Evolutionary conservation across 257 asterid genomes (phyloP).

Genomic region (Thymus quinquecostatus): DNA sequence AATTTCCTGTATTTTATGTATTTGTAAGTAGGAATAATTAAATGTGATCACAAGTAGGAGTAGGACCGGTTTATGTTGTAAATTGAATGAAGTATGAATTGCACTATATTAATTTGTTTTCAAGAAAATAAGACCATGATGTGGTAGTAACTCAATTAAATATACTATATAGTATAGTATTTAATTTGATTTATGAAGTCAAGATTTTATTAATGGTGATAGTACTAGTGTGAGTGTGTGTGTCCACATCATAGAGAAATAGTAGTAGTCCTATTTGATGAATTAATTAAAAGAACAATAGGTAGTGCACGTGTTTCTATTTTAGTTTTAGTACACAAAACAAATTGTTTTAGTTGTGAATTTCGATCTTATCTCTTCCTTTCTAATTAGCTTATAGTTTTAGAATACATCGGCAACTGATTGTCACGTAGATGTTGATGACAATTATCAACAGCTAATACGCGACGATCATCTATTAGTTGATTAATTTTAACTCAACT

Average conservation of each 20-base stretch:
- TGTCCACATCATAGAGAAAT: background rate
- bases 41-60: background rate
- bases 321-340: background rate
- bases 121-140: background rate
- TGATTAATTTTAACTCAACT: no score
- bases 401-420: no score
- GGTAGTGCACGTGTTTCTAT: background rate
- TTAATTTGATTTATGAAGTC: background rate
- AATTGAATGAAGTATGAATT: background rate
- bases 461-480: no score
- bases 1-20: background rate
- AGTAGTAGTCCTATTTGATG: no score
- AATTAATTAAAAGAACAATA: background rate
- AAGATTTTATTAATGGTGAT: background rate
- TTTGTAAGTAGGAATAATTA: background rate
- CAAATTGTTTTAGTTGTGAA: no score
- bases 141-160: background rate
- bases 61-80: background rate
- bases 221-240: no score
- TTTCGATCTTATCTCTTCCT: background rate
- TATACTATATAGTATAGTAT: no score
- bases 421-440: no score
- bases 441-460: no score
- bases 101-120: background rate
- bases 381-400: background rate